Evolutionary conservation across 2,329 filamentous ascomycete species (phyloP), one percentile per base, ranked within the genome.

Genomic region (Xylaria multiplex): DNA sequence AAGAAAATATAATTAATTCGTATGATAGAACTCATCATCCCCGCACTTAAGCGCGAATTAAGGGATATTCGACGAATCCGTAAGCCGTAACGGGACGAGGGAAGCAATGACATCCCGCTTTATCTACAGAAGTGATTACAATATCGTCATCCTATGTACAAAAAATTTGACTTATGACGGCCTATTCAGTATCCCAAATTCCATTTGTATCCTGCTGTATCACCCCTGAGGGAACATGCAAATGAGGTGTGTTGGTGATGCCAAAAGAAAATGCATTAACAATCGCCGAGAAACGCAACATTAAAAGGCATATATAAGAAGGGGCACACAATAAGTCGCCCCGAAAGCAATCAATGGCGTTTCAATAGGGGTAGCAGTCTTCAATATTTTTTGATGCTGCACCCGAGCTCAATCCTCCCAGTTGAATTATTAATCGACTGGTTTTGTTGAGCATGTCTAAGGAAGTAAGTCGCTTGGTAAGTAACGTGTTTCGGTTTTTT

Each of bases 81-180:
- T 22, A n/a, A 50, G 40, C 13, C 22, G 24, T 14, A 42, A 37
- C 43, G 24, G 22, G 42, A 43, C n/a, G 11, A 46, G 45, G 37
- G 37, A 52, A 49, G 43, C 19, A 37, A 13, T 42, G 9, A 14
- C 32, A 35, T 50, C 4, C 43, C n/a, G 13, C 46, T 54, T 54
- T 37, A 24, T 62, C 46, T 58, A 59, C 37, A 24, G 27, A 56
- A 40, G 37, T 43, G 22, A 27, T 48, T 57, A 50, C 49, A 27
- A 43, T 22, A 37, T 58, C 37, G 13, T 30, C 35, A 46, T 63
- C 14, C 16, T 64, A 60, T 64, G 50, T 64, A 66, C 64, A 65
- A 50, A 37, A 53, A 35, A 19, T 22, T 19, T 45, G 8, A 45
- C 37, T 50, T 50, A 16, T 53, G 9, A 14, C 16, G 30, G 16